Percentiles rank a stretch among this genome's conserved stretches.
Conservation (phyloP, 2,329 filamentous ascomycete species). For the Cercospora citrullina region DNA sequence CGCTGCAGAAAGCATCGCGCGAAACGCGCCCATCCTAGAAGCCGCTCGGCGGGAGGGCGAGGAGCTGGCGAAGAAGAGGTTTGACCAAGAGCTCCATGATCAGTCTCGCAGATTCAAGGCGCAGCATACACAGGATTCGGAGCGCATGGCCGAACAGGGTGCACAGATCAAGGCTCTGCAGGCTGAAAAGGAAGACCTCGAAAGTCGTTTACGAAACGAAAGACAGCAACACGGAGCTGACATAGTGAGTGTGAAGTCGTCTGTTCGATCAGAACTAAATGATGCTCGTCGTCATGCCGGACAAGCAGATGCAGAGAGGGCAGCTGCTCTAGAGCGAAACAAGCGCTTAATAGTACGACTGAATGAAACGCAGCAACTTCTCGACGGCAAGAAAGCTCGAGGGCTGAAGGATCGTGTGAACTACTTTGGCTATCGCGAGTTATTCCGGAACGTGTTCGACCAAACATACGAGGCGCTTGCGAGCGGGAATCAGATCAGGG, state of each 20-base stretch:
- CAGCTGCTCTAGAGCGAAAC: background rate
- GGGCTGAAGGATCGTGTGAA: conserved; percentile 15
- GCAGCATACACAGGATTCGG: background rate
- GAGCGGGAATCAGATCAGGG: background rate
- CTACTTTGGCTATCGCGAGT: conserved; percentile 20
- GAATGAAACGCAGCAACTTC: background rate
- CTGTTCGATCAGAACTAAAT: background rate
- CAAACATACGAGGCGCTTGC: background rate
- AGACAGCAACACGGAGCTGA: background rate
- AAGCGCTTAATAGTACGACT: conserved; percentile 1
- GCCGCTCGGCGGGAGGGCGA: conserved; percentile 14
- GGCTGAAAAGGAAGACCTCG: background rate
- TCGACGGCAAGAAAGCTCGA: conserved; percentile 9
- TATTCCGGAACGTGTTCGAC: conserved; percentile 14
- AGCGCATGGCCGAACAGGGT: background rate
- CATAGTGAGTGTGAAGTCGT: background rate
- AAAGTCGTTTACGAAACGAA: background rate
- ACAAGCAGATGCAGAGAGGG: background rate
- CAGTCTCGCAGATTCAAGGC: background rate
- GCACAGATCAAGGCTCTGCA: background rate
- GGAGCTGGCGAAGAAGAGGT: background rate
- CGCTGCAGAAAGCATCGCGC: conserved; percentile 6
- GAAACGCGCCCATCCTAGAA: conserved; percentile 12
- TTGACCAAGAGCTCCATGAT: conserved; percentile 3
- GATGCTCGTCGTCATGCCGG: background rate